These are phyloP conservation scores for Annulohypoxylon bovei DNA, from an alignment of 495 filamentous ascomycete species.

Conservation along the genomic window DNA sequence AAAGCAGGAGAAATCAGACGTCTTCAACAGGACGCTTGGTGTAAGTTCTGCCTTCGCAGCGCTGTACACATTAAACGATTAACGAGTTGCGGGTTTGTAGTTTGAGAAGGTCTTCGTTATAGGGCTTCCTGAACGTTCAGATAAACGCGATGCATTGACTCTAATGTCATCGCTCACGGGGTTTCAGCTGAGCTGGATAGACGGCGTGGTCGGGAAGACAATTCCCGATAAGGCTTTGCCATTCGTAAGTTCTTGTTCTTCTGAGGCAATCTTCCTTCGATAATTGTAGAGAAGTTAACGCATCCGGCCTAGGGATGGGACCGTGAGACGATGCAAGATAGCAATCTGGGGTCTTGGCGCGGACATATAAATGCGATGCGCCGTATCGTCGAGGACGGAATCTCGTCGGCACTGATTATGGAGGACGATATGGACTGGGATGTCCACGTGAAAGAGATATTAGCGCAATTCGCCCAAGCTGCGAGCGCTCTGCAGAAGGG, in stretches of 20 bases:
- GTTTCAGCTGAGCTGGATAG: constrained; percentile 47
- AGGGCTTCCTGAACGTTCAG: constrained; percentile 48
- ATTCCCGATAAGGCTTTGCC: constrained; percentile 48
- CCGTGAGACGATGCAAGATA: constrained; percentile 29
- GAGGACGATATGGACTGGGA: constrained; percentile 71
- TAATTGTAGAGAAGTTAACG: neutral
- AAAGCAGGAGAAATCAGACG: constrained; percentile 21
- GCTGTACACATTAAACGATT: neutral
- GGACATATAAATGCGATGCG: constrained; percentile 38
- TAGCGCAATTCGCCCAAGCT: constrained; percentile 55
- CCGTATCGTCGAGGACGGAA: constrained; percentile 55
- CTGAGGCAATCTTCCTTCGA: too few species aligned
- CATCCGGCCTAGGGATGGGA: constrained; percentile 20
- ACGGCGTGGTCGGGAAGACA: constrained; percentile 45
- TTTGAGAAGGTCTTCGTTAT: constrained; percentile 48
- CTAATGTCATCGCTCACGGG: constrained; percentile 49
- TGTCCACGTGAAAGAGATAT: constrained; percentile 58
- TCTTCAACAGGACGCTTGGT: constrained; percentile 33
- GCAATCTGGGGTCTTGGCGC: constrained; percentile 39
- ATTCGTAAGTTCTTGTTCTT: constrained; percentile 8
- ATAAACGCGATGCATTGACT: constrained; percentile 50
- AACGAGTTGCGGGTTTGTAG: constrained; percentile 3
- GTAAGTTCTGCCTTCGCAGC: constrained; percentile 11
- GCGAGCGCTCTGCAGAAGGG: constrained; percentile 42
- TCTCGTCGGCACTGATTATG: constrained; percentile 63